These are phyloP conservation scores for Paspalum vaginatum DNA, from an alignment of 176 grass and related monocot species.

Conservation along the genomic window DNA sequence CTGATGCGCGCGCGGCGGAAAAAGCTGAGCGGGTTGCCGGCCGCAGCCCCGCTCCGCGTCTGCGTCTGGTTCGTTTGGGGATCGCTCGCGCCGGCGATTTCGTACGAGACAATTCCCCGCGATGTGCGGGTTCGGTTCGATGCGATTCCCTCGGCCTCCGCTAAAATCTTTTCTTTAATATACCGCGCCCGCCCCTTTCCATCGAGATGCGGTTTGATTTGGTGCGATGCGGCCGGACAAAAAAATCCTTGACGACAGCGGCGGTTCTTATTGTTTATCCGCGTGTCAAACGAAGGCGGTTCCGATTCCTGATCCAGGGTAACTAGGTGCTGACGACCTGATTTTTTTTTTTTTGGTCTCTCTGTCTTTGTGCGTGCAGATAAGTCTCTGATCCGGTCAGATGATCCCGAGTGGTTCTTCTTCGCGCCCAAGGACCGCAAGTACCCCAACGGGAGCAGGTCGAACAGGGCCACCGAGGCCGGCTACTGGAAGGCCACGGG, in stretches of 20 bases:
- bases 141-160: constrained; percentile 45
- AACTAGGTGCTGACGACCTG: not conserved
- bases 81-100: not conserved
- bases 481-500: constrained; percentile 97
- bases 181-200: constrained; percentile 9
- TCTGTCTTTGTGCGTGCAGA: constrained; percentile 45
- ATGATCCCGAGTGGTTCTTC: constrained; percentile 97
- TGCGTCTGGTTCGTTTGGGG: not conserved
- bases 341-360: not conserved
- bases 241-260: constrained; percentile 1
- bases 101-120: not conserved
- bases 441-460: constrained; percentile 80
- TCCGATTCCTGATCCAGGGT: not conserved
- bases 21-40: not conserved
- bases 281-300: constrained; percentile 26
- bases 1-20: not conserved
- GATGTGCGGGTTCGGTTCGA: constrained; percentile 25
- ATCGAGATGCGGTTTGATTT: constrained; percentile 51
- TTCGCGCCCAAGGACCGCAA: constrained; percentile 94
- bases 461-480: constrained; percentile 77
- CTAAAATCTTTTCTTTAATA: constrained; percentile 27
- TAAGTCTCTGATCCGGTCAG: constrained; percentile 75
- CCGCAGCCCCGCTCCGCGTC: not conserved
- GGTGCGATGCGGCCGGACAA: constrained; percentile 21
- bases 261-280: constrained; percentile 5